Percentiles rank a stretch among this genome's conserved stretches.
These are phyloP conservation scores for Immersiella caudata DNA, from an alignment of 495 filamentous ascomycete species.

Conservation along the genomic window DNA sequence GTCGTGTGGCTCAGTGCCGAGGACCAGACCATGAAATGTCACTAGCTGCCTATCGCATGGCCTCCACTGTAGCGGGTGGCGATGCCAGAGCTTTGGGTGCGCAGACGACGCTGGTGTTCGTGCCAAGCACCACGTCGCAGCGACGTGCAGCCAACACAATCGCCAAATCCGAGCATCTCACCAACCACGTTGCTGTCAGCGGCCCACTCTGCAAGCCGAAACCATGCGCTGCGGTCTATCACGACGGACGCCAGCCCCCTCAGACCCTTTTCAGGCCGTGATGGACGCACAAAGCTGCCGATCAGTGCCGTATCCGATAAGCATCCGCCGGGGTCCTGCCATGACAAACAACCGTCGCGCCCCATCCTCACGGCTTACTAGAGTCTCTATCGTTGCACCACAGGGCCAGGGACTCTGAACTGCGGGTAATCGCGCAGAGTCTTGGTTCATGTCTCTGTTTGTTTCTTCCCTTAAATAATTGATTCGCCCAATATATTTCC, in stretches of 20 bases:
- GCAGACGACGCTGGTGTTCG: not conserved
- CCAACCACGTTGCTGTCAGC: not conserved
- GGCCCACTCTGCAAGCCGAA: not conserved
- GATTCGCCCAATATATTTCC: not conserved
- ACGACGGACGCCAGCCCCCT: not conserved
- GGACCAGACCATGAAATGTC: not conserved
- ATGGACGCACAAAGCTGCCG: not conserved
- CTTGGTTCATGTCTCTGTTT: not conserved
- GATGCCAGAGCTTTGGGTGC: not conserved
- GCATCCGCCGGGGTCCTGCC: not conserved
- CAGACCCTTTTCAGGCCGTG: not conserved
- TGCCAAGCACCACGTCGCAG: not conserved
- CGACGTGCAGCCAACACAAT: not conserved
- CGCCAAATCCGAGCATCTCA: not conserved
- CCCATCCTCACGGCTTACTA: not conserved
- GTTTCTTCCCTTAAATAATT: not conserved
- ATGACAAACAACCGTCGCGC: not conserved
- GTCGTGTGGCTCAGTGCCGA: not conserved
- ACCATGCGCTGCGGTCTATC: not conserved
- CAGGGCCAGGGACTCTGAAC: not conserved
- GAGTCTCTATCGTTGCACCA: not conserved
- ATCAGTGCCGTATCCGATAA: not conserved
- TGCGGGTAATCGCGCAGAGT: not conserved
- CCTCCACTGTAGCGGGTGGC: not conserved
- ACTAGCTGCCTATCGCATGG: not conserved